Conservation (phyloP, 352 stramenopile species). For the Thalassiosira hispida region DNA sequence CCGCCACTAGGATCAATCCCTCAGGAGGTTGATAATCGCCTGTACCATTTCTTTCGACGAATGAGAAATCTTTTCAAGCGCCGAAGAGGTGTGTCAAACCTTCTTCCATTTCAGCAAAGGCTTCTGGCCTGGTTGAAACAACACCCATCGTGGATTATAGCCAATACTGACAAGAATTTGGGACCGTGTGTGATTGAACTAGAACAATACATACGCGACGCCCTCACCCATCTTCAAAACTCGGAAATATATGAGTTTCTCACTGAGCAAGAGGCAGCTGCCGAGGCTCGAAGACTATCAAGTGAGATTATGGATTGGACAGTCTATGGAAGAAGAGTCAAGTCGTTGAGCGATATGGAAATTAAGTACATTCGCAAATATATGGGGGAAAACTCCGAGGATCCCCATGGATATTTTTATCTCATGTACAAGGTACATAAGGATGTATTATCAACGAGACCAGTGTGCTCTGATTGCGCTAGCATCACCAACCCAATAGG, state of each 20-base stretch:
- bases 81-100: background rate
- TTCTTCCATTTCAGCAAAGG: slow-evolving; percentile 2
- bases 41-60: background rate
- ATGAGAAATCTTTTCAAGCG: background rate
- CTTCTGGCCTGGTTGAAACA: background rate
- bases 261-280: slow-evolving; percentile 1
- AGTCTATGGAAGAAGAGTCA: background rate
- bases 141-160: slow-evolving; percentile 1
- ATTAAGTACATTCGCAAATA: slow-evolving; percentile 12
- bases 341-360: background rate
- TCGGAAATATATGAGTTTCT: background rate
- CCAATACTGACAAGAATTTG: slow-evolving; percentile 16
- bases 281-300: background rate
- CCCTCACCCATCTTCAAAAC: slow-evolving; percentile 1
- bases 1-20: background rate
- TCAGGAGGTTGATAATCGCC: background rate
- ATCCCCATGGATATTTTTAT: slow-evolving; percentile 53
- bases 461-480: slow-evolving; percentile 11
- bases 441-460: background rate
- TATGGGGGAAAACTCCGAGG: background rate
- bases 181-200: slow-evolving; percentile 13
- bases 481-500: slow-evolving; percentile 13
- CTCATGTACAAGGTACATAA: slow-evolving; percentile 34
- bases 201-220: slow-evolving; percentile 11
- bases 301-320: slow-evolving; percentile 2